A percentile compares a stretch with the other conserved stretches of the same genome.
phyloP scores from a whole-genome alignment of 345 rosid genomes.

The Citrus maxima region DNA sequence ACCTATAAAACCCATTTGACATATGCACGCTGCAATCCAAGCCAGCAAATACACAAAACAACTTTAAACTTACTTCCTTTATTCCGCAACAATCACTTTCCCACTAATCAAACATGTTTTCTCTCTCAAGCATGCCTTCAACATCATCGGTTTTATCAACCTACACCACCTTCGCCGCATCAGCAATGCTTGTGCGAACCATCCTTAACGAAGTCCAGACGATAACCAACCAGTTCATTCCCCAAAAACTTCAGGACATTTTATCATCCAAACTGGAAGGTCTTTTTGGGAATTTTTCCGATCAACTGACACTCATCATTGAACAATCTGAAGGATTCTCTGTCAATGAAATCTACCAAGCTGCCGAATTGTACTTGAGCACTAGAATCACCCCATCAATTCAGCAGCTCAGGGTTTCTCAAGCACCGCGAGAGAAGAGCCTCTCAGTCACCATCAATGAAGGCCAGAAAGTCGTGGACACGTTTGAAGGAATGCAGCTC shows the following conservation, averaged over 20 bases:
- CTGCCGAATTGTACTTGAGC: conserved; percentile 14
- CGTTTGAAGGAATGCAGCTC: conserved; percentile 22
- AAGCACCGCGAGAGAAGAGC: not conserved
- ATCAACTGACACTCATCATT: conserved; percentile 11
- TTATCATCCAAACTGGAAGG: not conserved
- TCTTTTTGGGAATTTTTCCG: not conserved
- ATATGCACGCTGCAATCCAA: no score
- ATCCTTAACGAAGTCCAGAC: not conserved
- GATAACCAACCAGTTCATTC: not conserved
- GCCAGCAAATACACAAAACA: not conserved
- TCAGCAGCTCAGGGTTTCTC: conserved; percentile 11
- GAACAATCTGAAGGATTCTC: conserved; percentile 6
- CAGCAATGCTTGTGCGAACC: conserved; percentile 12
- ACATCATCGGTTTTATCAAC: conserved; percentile 20
- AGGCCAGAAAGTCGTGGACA: conserved; percentile 25
- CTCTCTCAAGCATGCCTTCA: conserved; percentile 21
- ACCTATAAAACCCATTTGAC: not conserved
- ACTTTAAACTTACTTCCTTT: not conserved
- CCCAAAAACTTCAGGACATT: not conserved
- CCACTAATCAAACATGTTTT: conserved; percentile 8
- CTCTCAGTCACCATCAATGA: conserved; percentile 13
- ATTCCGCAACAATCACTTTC: not conserved
- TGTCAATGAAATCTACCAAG: conserved; percentile 14
- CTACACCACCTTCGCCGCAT: conserved; percentile 19
- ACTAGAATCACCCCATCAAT: conserved; percentile 6